phyloP scores from a whole-genome alignment of 805 yeast species.

The Saccharomyces eubayanus region DNA sequence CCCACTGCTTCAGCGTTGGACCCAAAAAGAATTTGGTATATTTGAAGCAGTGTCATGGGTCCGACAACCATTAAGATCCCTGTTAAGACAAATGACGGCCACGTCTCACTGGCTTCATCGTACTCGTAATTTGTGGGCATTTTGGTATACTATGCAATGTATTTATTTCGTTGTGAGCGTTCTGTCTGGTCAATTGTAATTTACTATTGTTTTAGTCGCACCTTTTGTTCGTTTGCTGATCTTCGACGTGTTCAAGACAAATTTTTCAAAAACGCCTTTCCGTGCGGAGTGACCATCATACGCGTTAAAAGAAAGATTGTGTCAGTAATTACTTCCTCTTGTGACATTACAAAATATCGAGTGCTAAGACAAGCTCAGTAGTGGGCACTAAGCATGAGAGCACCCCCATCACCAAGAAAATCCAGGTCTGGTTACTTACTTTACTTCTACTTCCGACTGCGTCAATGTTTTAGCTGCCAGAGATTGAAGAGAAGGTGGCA shows the following conservation, averaged over 20 bases:
- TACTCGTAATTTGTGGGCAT: slow-evolving; percentile 40
- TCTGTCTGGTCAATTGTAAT: not conserved
- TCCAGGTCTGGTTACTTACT: slow-evolving; percentile 17
- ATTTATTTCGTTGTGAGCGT: not conserved
- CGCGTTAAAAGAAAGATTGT: not conserved
- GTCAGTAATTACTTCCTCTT: not conserved
- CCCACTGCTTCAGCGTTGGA: slow-evolving; percentile 6
- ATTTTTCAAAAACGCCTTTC: not conserved
- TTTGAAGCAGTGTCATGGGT: slow-evolving; percentile 46
- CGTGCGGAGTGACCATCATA: not conserved
- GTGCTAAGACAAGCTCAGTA: not conserved
- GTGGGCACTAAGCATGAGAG: slow-evolving; percentile 20
- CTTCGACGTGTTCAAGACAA: not conserved
- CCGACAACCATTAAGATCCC: slow-evolving; percentile 56
- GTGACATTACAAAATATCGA: not conserved
- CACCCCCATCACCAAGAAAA: slow-evolving; percentile 27
- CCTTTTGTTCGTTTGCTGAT: not conserved
- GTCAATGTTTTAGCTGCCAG: slow-evolving; percentile 12
- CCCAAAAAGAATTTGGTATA: slow-evolving; percentile 22
- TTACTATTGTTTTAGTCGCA: not conserved
- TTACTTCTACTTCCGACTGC: slow-evolving; percentile 9
- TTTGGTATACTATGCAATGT: slow-evolving; percentile 1
- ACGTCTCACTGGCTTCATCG: slow-evolving; percentile 83
- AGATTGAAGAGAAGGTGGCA: slow-evolving; percentile 19
- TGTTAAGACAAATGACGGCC: slow-evolving; percentile 87